Evolutionary conservation across 2,329 filamentous ascomycete genomes (phyloP), one percentile per base, ranked within the genome.

Genomic region (Claviceps digitariae): DNA sequence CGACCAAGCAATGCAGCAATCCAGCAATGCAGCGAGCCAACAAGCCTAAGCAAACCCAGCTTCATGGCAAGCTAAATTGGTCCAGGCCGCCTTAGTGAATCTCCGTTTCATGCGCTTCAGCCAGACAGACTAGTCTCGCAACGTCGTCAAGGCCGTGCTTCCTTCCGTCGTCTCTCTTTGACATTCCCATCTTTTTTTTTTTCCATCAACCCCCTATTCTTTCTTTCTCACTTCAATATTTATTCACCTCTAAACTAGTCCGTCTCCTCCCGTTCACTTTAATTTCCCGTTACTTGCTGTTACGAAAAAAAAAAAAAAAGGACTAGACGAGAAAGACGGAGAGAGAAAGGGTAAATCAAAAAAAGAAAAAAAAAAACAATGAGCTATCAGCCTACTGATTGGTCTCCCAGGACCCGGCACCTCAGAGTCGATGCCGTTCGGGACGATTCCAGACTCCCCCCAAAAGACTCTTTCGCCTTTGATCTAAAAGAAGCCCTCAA

Each of bases 401-500:
- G 43, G 47, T 20, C 45, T 31, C 15, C 49, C 17, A 23, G 51
- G n/a, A 36, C 46, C 20, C 50, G 50, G 34, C 13, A 38, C 21
- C 49, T 12, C 15, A 34, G n/a, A 29, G 20, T 40, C 20, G 46
- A 54, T 27, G 8, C 25, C 20, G 8, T 45, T 34, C 29, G 50
- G 27, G 45, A 54, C 9, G 52, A 20, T 21, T n/a, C 54, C 45
- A 17, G 47, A n/a, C 45, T 48, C 8, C 36, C 46, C 44, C 43
- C 41, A 10, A 52, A 51, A 47, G 55, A 56, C 29, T 34, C 49
- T 20, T 51, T 51, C 15, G 40, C 44, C 6, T 56, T 56, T 52
- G 50, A 54, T 40, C 55, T 56, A 27, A 52, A 54, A 52, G 55
- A 56, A 46, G 55, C 55, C 10, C 52, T 56, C 7, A 52, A 52